Base-by-base conservation (phyloP, 805 yeast genomes). In the Candida palmyrensis region DNA sequence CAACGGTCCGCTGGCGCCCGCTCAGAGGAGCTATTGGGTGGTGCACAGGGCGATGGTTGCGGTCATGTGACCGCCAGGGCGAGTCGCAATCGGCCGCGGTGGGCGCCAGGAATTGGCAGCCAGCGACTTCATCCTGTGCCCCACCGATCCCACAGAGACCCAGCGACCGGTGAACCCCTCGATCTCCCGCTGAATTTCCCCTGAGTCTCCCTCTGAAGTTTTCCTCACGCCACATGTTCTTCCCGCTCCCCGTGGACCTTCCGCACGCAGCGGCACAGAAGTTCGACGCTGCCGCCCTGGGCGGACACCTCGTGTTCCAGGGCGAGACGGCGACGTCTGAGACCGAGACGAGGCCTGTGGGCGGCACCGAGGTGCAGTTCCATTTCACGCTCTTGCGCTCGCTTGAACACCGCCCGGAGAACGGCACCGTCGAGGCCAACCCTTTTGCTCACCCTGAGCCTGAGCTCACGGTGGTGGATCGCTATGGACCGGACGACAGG, bases 361-460 rank as follows among this genome's bases (percentile, higher is more conserved):
- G 27, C 6, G 28, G 17, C 5, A 25, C 53, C 14, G 45, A 51
- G 3, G 49, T 53, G 27, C 61, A 59, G 36, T 47, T 55, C 18
- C 23, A 21, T 9, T 11, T 21, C 11, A 62, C 65, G 1, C 43
- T 56, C 14, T 47, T 66, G 19, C 42, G 49, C 24, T 55, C 69
- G 8, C 60, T 60, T 37, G 51, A 43, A 41, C 59, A 49, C 31
- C 55, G 69, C 30, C 70, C 72, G 18, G 70, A 60, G 24, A 53
- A 58, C 25, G 67, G 69, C 0, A 55, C 63, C 3, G 43, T 51
- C 3, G 57, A 66, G 5, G 57, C 59, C 35, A 76, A 87, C 48
- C 97, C 97, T 2, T 90, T 92, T 59, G 71, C 72, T 30, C 72
- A 77, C 14, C 90, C 95, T 0, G 96, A 85, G 44, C 83, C 83